Percentiles rank a stretch among this genome's conserved stretches.
phyloP scores from a whole-genome alignment of 1,284 basidiomycete genomes.

The Fomitopsis palustris region DNA sequence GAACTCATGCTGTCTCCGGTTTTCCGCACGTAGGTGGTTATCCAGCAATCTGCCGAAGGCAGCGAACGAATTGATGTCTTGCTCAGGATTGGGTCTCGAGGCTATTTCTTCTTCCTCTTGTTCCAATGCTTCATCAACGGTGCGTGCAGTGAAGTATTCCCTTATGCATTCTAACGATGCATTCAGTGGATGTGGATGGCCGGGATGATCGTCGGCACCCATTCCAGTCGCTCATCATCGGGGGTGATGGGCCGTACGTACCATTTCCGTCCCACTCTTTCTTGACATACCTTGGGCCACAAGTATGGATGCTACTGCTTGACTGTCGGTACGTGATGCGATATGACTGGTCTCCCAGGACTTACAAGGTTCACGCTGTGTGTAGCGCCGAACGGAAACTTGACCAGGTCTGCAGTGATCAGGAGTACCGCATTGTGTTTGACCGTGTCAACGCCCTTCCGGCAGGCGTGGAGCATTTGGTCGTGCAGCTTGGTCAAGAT shows the following conservation, averaged over 20 bases:
- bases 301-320: conserved; percentile 69
- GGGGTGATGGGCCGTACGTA: conserved; percentile 73
- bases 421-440: conserved; percentile 75
- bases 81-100: conserved; percentile 70
- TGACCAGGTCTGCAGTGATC: conserved; percentile 71
- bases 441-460: conserved; percentile 58
- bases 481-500: conserved; percentile 48
- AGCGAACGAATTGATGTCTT: not conserved
- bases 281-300: conserved; percentile 70
- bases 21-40: conserved; percentile 57
- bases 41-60: no score
- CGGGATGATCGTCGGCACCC: conserved; percentile 61
- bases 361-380: not conserved
- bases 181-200: conserved; percentile 71
- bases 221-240: conserved; percentile 73
- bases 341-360: not conserved
- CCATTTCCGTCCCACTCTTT: conserved; percentile 81
- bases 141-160: conserved; percentile 30
- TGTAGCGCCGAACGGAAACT: conserved; percentile 84
- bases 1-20: conserved; percentile 77
- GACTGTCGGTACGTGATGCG: conserved; percentile 70
- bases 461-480: conserved; percentile 69
- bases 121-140: conserved; percentile 91
- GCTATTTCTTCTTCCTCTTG: conserved; percentile 88
- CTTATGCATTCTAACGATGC: not conserved